phyloP scores from a whole-genome alignment of 495 filamentous ascomycete genomes.

The Astrothelium macrocarpum region DNA sequence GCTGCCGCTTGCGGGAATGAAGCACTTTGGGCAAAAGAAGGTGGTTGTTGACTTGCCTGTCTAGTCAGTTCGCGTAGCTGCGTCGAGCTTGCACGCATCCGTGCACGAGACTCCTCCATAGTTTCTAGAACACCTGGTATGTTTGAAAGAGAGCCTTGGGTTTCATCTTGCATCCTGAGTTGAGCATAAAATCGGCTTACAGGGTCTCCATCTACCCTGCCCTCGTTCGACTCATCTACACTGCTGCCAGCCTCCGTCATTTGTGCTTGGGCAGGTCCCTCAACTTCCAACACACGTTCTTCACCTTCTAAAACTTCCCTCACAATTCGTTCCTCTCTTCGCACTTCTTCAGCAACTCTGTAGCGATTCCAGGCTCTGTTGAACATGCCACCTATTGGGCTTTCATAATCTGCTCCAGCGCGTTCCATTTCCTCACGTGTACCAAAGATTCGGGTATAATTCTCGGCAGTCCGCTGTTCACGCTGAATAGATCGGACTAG shows the following conservation, averaged over 20 bases:
- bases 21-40: neutral
- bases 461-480: slow-evolving; percentile 25
- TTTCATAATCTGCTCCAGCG: slow-evolving; percentile 32
- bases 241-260: slow-evolving; percentile 4
- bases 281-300: slow-evolving; percentile 8
- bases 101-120: neutral
- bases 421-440: slow-evolving; percentile 32
- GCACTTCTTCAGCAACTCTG: slow-evolving; percentile 27
- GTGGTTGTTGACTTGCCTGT: neutral
- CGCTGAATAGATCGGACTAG: slow-evolving; percentile 21
- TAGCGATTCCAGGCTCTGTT: slow-evolving; percentile 27
- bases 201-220: neutral
- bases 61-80: neutral
- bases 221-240: slow-evolving; percentile 10
- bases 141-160: slow-evolving; percentile 2
- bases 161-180: slow-evolving; percentile 17
- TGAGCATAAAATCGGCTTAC: slow-evolving; percentile 16
- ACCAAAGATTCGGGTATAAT: slow-evolving; percentile 31
- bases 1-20: neutral
- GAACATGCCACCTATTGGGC: slow-evolving; percentile 34
- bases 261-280: slow-evolving; percentile 6
- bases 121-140: neutral
- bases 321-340: slow-evolving; percentile 19
- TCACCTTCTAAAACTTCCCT: slow-evolving; percentile 22
- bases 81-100: neutral